Evolutionary conservation across 2,329 filamentous ascomycete genomes (phyloP).

Genomic region (Colletotrichum sp.): DNA sequence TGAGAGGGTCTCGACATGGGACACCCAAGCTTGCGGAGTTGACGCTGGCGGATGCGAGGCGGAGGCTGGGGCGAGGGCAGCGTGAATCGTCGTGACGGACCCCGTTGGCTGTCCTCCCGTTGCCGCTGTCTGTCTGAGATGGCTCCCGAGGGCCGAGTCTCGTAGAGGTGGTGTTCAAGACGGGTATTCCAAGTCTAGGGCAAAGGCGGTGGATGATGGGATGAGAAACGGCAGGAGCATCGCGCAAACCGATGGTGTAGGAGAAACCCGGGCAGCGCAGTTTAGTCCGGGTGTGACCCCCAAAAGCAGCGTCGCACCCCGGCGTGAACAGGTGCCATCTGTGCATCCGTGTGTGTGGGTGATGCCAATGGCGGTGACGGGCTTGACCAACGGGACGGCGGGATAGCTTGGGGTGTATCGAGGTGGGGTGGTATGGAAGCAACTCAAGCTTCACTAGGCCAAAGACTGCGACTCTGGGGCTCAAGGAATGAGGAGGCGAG

Average conservation of each 20-base stretch:
- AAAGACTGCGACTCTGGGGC: background rate
- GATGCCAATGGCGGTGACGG: constrained; percentile 11
- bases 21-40: background rate
- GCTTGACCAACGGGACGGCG: background rate
- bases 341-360: background rate
- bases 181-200: background rate
- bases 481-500: background rate
- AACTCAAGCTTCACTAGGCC: background rate
- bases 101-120: background rate
- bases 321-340: constrained; percentile 3
- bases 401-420: background rate
- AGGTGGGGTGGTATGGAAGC: background rate
- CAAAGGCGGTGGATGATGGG: background rate
- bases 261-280: background rate
- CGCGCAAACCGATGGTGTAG: background rate
- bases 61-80: background rate
- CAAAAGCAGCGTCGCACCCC: constrained; percentile 11
- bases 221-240: background rate
- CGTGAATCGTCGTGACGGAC: background rate
- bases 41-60: background rate
- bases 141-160: background rate
- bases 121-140: background rate
- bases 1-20: constrained; percentile 6
- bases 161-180: background rate
- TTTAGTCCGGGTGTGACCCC: background rate